Evolutionary conservation across 2,329 filamentous ascomycete species (phyloP), one percentile per base, ranked within the genome.

Genomic region (Penicillium polonicum): DNA sequence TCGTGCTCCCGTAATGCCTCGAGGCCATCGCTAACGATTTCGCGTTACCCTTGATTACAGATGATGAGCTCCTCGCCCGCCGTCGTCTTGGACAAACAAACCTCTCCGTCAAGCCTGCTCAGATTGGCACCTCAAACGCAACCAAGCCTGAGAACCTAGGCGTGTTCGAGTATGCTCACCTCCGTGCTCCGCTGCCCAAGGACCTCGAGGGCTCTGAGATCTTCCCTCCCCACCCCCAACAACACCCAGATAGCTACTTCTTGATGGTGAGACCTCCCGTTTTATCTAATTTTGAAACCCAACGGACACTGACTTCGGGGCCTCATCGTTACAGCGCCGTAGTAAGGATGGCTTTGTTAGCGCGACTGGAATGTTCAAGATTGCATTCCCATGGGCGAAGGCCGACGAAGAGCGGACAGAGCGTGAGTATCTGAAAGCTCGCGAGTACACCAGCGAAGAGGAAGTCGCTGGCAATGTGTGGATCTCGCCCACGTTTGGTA

Each of bases 401-500:
- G 70, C 78, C 33, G 78, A 82, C 2, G 85, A 88, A 63, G 85
- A 88, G 66, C 76, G 79, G 43, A 72, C 72, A 2, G 85, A 88
- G 71, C 83, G 85, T 63, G 82, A 83, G 52, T 92, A 91, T 76
- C 88, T 99, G 77, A 97, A 96, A 79, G 85, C 84, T 7, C 86
- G 94, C 29, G 77, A 85, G 35, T 88, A 88, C 31, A 95, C 92
- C 10, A 96, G 92, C 67, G 83, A 83, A 56, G 92, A 97, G 72
- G 94, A 97, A 80, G 92, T 94, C 31, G 94, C 94, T 27, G 94
- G 94, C 45, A 99, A 97, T 74, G 86, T 99, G 52, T 99, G 94
- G 94, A 92, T 97, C 50, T 86, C 91, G 46, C 92, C 93, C 6
- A 82, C 88, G 64, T 79, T 85, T 72, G 86, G 86, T 88, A 79